Base-by-base conservation (phyloP, 768 basidiomycete species). In the Boletus rubescentipes region DNA sequence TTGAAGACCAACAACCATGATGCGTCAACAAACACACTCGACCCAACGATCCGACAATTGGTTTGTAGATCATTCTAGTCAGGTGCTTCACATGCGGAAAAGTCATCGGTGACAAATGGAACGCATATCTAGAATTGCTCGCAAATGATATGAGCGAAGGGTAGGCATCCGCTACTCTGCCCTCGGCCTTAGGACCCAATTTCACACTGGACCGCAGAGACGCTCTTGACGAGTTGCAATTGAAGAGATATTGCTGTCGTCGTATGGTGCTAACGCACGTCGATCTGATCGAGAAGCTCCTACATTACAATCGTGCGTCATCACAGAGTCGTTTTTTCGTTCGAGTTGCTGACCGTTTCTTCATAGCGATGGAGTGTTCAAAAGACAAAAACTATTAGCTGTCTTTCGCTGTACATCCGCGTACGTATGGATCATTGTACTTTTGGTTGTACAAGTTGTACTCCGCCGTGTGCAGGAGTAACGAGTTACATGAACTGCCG, bases 191-290 rank as follows among this genome's bases (percentile, higher is more conserved):
- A 26, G 26, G 36, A n/a, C 14, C 34, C 35, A 46, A 21, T 3
- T 55, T 52, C 23, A 45, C 44, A 29, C 42, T 29, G 7, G 11
- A 32, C 20, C 20, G 1, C 59, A 96, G 94, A 62, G 93, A 96
- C 51, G 93, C 93, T 5, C 79, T 97, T 41, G 93, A 95, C 57
- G 85, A 89, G 62, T 76, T 96, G 2, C 89, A 94, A 60, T 74
- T 98, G 42, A 95, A 92, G 72, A 77, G 96, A 51, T 98, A 98
- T 67, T 98, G 96, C 73, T 98, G 96, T 73, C 81, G 95, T 42
- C 83, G 96, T 43, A 98, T 98, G 96, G 91, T 98, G 5, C 76
- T 98, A 49, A 98, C 96, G 0, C 96, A 98, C 69, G 96, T 98
- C 52, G 96, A 98, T 73, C 79, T 98, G 58, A 98, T 98, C 61